Base-by-base conservation (phyloP, 2,329 filamentous ascomycete genomes). In the Chrysoporthe cubensis region DNA sequence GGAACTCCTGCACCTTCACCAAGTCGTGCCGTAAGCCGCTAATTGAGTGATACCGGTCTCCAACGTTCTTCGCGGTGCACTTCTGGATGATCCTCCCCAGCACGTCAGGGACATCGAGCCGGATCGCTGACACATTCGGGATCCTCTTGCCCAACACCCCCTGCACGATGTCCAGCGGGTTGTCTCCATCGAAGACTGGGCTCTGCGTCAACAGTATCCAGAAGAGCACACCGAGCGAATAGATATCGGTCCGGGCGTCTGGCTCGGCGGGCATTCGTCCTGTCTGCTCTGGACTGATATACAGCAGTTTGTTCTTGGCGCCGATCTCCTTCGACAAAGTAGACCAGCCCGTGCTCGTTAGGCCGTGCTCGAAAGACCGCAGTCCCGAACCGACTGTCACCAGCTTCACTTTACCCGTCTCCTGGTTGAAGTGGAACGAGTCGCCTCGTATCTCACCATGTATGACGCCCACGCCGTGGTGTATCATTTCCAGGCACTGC, bases 201-300 rank as follows among this genome's bases (percentile, higher is more conserved):
- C 90, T 87, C 40, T 94, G 93, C 1, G 92, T 92, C 58, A 97
- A 82, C 74, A 96, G 87, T 9, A 88, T 92, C 91, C 93, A 97
- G 77, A 97, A 95, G 1, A 97, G 79, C 50, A 97, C 90, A 4
- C 95, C 95, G 0, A 97, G 82, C 0, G 93, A 94, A 80, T 97
- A 97, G 43, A 97, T 96, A 78, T 98, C 95, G 18, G 95, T 97
- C 52, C 95, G 88, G 56, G 88, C 92, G 78, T 97, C 95, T 1
- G 95, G 95, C 77, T 97, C 94, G 3, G 92, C 93, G 2, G 94
- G 92, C 86, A 97, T 91, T 26, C 95, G 90, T 16, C 95, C 95
- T 2, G 95, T 97, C 81, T 97, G 95, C 76, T 98, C 95, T 0
- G 95, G 94, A 59, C 94, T 95, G 76, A 97, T 96, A 76, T 93